phyloP scores from a whole-genome alignment of 1,139 yeast species.

The Debaryomyces sp. region DNA sequence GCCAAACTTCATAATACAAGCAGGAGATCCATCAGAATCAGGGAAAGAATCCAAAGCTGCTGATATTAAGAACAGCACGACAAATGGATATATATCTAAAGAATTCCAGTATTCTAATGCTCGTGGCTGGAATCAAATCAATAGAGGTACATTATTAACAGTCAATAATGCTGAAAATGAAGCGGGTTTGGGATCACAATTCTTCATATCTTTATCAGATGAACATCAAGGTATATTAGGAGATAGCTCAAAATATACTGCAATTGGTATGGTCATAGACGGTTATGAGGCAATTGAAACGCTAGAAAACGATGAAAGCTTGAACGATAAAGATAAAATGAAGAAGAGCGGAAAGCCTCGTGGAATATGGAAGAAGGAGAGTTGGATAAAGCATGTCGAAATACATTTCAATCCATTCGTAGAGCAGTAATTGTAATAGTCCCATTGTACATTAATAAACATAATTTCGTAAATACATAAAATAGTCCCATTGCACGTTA shows the following conservation, averaged over 20 bases:
- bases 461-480: neutral
- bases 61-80: conserved; percentile 5
- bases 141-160: conserved; percentile 21
- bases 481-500: too few relatives aligned
- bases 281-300: conserved; percentile 20
- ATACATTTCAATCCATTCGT: conserved; percentile 24
- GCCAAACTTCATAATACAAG: conserved; percentile 48
- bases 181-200: conserved; percentile 23
- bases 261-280: conserved; percentile 23
- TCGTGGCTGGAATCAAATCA: conserved; percentile 3
- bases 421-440: neutral
- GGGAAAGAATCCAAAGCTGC: conserved; percentile 35
- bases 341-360: conserved; percentile 23
- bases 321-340: conserved; percentile 12
- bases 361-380: conserved; percentile 23
- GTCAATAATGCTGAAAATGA: conserved; percentile 15
- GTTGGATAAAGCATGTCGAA: conserved; percentile 22
- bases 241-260: conserved; percentile 15
- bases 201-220: conserved; percentile 22
- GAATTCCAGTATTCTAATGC: neutral
- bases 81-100: neutral
- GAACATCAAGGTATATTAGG: conserved; percentile 15
- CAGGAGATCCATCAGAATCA: conserved; percentile 53
- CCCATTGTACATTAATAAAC: neutral
- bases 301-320: conserved; percentile 16